phyloP scores from a whole-genome alignment of 176 grass and related monocot species.

The Secale cereale region DNA sequence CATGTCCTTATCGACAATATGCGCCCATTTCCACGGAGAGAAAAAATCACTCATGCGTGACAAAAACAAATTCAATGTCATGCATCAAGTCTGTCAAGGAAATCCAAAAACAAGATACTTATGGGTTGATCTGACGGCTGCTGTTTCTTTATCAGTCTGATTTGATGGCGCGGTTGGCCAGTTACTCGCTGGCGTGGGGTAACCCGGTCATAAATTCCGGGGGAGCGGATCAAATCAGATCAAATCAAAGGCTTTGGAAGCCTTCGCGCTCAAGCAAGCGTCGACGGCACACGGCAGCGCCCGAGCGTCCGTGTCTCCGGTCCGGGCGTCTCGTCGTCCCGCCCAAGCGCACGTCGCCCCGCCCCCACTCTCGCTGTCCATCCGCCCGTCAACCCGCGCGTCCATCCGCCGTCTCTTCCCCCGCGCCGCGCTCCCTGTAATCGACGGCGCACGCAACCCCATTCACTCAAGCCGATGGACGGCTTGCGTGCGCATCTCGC shows the following conservation, averaged over 20 bases:
- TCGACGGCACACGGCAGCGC: neutral
- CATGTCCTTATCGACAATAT: too few species aligned
- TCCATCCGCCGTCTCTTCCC: neutral
- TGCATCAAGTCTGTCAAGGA: too few species aligned
- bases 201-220: conserved; percentile 7
- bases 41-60: too few species aligned
- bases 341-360: conserved; percentile 1
- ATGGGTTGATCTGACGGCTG: too few species aligned
- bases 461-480: neutral
- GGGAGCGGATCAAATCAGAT: neutral
- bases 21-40: too few species aligned
- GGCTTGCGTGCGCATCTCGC: conserved; percentile 28
- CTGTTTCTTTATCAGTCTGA: neutral
- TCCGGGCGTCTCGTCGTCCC: neutral
- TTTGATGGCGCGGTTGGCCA: neutral
- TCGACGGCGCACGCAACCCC: conserved; percentile 20
- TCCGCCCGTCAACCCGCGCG: neutral
- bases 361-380: neutral
- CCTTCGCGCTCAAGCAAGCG: neutral
- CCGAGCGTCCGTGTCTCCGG: neutral
- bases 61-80: too few species aligned
- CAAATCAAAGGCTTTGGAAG: neutral
- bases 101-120: too few species aligned
- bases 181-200: neutral
- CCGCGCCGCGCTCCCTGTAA: neutral